These are phyloP conservation scores for Corylus americana DNA, from an alignment of 306 rosid genomes.

Conservation along the genomic window DNA sequence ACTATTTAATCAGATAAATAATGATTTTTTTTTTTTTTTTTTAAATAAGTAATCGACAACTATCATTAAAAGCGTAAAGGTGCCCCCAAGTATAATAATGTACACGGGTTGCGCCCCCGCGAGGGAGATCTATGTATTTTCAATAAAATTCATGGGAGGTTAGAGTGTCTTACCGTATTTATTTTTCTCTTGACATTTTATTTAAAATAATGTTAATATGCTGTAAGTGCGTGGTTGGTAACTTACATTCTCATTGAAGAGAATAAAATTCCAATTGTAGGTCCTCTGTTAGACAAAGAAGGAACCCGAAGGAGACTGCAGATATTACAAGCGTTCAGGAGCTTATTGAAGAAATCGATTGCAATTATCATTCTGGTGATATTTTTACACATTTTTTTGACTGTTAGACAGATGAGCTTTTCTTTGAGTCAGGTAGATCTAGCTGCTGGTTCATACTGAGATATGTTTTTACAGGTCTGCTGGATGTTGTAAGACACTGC, in stretches of 20 bases:
- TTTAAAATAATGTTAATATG: background rate
- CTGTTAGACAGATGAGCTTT: slow-evolving; percentile 8
- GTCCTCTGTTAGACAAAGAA: slow-evolving; percentile 83
- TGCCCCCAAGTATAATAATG: no score
- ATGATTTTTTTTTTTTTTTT: no score
- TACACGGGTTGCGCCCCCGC: no score
- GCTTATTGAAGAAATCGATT: slow-evolving; percentile 70
- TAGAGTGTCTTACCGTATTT: background rate
- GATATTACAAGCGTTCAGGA: slow-evolving; percentile 77
- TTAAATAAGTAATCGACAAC: no score
- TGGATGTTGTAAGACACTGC: slow-evolving; percentile 76
- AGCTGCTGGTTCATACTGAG: slow-evolving; percentile 18
- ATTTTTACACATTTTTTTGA: slow-evolving; percentile 10
- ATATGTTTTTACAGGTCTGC: slow-evolving; percentile 56
- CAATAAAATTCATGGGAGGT: background rate
- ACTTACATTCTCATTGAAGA: background rate
- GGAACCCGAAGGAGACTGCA: slow-evolving; percentile 73
- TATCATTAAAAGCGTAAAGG: no score
- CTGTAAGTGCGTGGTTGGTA: background rate
- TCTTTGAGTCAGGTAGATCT: slow-evolving; percentile 19
- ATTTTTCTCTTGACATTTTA: background rate
- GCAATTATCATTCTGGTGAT: slow-evolving; percentile 67
- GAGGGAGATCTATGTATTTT: background rate
- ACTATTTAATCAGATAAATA: no score
- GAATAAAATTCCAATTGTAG: slow-evolving; percentile 36